These are phyloP conservation scores for Aquanectria penicillioides DNA, from an alignment of 2,329 filamentous ascomycete genomes.

Conservation along the genomic window DNA sequence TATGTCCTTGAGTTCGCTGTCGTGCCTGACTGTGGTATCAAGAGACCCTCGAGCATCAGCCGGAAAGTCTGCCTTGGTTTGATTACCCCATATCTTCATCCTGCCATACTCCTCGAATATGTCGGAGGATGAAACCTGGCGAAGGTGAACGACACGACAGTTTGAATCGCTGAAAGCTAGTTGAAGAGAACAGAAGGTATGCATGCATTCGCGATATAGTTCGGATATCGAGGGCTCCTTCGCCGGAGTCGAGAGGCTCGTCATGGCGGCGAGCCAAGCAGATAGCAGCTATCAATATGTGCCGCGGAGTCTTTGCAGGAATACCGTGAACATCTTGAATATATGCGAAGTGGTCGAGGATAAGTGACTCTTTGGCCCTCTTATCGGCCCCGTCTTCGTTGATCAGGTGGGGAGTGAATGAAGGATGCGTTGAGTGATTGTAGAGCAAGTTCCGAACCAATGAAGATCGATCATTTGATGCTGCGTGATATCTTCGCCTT, in stretches of 20 bases:
- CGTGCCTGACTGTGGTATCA: slow-evolving; percentile 5
- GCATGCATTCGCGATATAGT: background rate
- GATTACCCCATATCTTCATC: slow-evolving; percentile 11
- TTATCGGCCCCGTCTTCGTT: no score
- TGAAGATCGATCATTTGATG: no score
- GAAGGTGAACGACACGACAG: background rate
- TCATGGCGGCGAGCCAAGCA: background rate
- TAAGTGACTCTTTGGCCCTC: background rate
- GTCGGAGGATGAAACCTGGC: background rate
- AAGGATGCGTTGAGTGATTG: background rate
- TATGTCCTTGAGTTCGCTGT: slow-evolving; percentile 2
- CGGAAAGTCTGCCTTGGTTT: background rate
- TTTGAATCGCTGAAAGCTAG: background rate
- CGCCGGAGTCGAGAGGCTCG: background rate
- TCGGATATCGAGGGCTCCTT: background rate
- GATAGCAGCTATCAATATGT: no score
- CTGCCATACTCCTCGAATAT: slow-evolving; percentile 16
- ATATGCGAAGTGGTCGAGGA: no score
- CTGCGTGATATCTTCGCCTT: no score
- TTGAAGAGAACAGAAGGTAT: background rate
- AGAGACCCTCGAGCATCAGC: slow-evolving; percentile 8
- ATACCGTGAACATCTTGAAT: no score
- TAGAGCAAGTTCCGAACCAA: background rate
- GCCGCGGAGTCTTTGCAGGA: no score
- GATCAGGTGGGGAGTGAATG: background rate